Evolutionary conservation across 257 asterid genomes (phyloP), one percentile per base, ranked within the genome.

Genomic region (Verbascum thapsus): DNA sequence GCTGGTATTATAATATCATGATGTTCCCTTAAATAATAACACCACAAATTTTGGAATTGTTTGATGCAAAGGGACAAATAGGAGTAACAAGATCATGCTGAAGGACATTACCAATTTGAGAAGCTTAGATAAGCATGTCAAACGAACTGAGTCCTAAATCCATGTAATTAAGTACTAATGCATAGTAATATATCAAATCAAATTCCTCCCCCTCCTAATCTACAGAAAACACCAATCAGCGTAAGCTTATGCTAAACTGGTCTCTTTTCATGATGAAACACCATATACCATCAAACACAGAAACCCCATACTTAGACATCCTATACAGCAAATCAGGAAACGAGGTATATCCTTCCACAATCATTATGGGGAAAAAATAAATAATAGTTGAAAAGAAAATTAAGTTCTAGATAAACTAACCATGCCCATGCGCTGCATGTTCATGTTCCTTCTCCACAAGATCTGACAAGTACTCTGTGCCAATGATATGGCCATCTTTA

Each of bases 401-500:
- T 15, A 16, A 30, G 30, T 61, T 44, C 44, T 15, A 45, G 45
- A 47, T 16, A 67, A 72, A 72, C 85, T 70, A 66, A 92, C 99
- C 97, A 78, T 92, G 94, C 54, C 85, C 87, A 77, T 87, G 94
- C 53, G 64, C 72, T 53, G 78, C 55, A 75, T 86, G n/a, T n/a
- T n/a, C n/a, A n/a, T n/a, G 89, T 59, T 71, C 97, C 86, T 87
- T 89, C 86, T 92, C 99, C 65, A 89, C 99, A 59, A 92, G 97
- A 78, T 92, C 97, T 2, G 95, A 83, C 56, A 92, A 22, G 79
- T 87, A 92, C 72, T 92, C 99, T 43, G 99, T 83, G 69, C 99
- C 99, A 70, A 79, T 79, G 61, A 92, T 87, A 60, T 71, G 73
- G 56, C 99, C 96, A 73, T 80, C 82, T 1, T 63, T 79, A 63